Evolutionary conservation across 768 basidiomycete genomes (phyloP), one percentile per base, ranked within the genome.

Genomic region (Suillus subluteus): DNA sequence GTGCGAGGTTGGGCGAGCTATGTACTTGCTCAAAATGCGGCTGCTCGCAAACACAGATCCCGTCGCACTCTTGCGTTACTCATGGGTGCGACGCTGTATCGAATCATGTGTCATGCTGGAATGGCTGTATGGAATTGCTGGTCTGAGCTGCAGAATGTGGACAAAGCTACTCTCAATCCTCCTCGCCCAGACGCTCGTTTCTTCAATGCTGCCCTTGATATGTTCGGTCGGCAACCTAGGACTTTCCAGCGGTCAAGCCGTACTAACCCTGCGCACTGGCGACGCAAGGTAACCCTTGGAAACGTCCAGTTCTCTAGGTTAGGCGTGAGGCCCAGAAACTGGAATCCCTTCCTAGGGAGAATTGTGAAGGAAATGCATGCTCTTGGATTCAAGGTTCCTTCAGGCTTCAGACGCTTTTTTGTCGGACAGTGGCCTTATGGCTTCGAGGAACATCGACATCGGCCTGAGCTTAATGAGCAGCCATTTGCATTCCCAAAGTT

Each of bases 131-230:
- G 73, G 44, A 40, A 71, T 38, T 65, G 72, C 59, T 62, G 79
- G 15, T 66, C 61, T 2, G 68, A 66, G n/a, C 62, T 76, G 43
- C 68, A 69, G 35, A 61, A 74, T 15, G 58, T 66, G 21, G 73
- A 76, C 35, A 74, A 72, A 26, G 71, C 78, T 26, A 73, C 69
- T 54, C 65, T 79, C 43, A 71, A 80, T 63, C 70, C 81, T 23
- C 85, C 84, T 9, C 67, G 67, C 32, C 84, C 86, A 1, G 91
- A 93, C 69, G 84, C 83, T n/a, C 81, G 84, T 55, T 91, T 91
- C 73, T 91, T 88, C 78, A 91, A 90, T 64, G 87, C 87, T 2
- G 79, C 86, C 11, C 76, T 92, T 15, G 74, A 78, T 12, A 76
- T 89, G 56, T 81, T 84, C 44, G 72, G 76, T 21, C 73, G 74